phyloP scores from a whole-genome alignment of 352 stramenopile genomes.

The Phytophthora macrochlamydospora region DNA sequence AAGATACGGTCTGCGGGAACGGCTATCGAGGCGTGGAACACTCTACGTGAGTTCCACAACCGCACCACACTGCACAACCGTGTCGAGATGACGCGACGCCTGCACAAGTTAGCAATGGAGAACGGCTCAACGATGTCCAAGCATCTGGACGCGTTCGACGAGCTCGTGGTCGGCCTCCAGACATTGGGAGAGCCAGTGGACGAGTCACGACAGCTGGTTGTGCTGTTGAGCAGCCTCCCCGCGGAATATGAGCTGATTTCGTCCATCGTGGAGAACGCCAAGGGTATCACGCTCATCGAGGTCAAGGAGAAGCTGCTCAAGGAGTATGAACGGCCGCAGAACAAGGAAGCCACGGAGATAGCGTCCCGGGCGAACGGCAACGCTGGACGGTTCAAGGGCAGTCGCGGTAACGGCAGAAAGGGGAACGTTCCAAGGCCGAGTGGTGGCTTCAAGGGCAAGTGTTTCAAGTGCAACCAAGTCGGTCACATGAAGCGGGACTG shows the following conservation, averaged over 20 bases:
- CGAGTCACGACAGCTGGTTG: conserved; percentile 18
- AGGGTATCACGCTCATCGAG: conserved; percentile 18
- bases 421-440: conserved; percentile 2
- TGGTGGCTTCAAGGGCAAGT: conserved; percentile 23
- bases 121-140: conserved; percentile 4
- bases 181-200: conserved; percentile 19
- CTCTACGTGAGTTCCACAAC: background rate
- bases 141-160: conserved; percentile 20
- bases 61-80: conserved; percentile 9
- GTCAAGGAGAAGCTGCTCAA: conserved; percentile 38
- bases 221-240: conserved; percentile 24
- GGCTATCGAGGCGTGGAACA: background rate
- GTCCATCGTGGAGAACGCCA: conserved; percentile 21
- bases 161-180: conserved; percentile 24
- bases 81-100: conserved; percentile 6
- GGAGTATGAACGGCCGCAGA: conserved; percentile 23
- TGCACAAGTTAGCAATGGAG: conserved; percentile 32
- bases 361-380: conserved; percentile 2
- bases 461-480: conserved; percentile 13
- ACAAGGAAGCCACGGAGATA: conserved; percentile 3
- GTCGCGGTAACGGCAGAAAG: conserved; percentile 7
- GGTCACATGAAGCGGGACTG: conserved; percentile 18
- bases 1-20: background rate
- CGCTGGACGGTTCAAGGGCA: conserved; percentile 1
- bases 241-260: conserved; percentile 17